Percentiles rank a stretch among this genome's conserved stretches.
These are phyloP conservation scores for Boehmeria nivea DNA, from an alignment of 306 rosid genomes.

Conservation along the genomic window DNA sequence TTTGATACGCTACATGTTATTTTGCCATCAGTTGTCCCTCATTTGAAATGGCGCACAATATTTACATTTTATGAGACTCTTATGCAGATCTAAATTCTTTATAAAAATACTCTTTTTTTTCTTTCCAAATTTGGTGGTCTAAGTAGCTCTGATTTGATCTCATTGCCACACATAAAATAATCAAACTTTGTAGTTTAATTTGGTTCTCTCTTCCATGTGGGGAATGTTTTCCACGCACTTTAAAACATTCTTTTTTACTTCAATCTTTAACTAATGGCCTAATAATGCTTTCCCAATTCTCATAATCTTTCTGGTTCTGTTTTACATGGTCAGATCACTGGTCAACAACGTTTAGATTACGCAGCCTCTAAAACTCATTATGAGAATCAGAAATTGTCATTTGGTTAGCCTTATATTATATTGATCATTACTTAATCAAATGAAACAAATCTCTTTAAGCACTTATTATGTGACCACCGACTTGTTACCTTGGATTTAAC, in stretches of 20 bases:
- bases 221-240: slow-evolving; percentile 20
- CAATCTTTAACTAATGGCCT: slow-evolving; percentile 1
- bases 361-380: slow-evolving; percentile 1
- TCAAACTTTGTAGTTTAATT: background rate
- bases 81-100: too few relatives aligned
- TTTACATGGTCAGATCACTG: background rate
- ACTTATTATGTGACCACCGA: too few relatives aligned
- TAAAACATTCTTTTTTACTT: background rate
- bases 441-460: too few relatives aligned
- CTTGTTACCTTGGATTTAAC: too few relatives aligned
- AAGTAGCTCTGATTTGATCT: slow-evolving; percentile 14
- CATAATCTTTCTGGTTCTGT: background rate
- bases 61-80: too few relatives aligned
- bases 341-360: slow-evolving; percentile 11
- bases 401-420: background rate
- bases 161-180: background rate
- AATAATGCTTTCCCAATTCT: slow-evolving; percentile 2
- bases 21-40: too few relatives aligned
- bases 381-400: slow-evolving; percentile 7
- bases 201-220: slow-evolving; percentile 2
- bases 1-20: too few relatives aligned
- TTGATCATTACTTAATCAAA: background rate
- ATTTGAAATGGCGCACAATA: too few relatives aligned
- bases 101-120: too few relatives aligned
- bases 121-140: too few relatives aligned